These are phyloP conservation scores for Drechslerella coelobrocha DNA, from an alignment of 2,329 filamentous ascomycete genomes.

Conservation along the genomic window DNA sequence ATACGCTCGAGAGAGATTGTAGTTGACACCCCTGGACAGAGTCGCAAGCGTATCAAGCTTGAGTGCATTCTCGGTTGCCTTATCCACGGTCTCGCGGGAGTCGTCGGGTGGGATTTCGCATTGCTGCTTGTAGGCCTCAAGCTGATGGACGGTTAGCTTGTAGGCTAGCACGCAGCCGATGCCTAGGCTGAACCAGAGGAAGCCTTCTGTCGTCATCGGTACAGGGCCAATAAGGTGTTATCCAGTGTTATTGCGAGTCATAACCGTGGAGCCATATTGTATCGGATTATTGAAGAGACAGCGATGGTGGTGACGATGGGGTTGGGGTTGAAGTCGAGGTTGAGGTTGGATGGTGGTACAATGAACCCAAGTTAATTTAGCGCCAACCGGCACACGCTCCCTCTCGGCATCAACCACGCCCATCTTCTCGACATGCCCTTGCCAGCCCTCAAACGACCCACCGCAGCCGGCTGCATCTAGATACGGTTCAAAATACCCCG, in stretches of 20 bases:
- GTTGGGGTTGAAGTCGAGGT: neutral
- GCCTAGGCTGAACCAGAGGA: conserved; percentile 41
- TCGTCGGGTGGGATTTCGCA: conserved; percentile 46
- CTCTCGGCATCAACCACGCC: neutral
- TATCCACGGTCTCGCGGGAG: conserved; percentile 43
- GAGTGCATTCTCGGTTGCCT: conserved; percentile 45
- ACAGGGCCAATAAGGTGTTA: neutral
- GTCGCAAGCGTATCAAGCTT: conserved; percentile 41
- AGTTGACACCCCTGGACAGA: conserved; percentile 37
- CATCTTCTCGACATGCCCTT: neutral
- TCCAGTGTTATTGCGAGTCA: neutral
- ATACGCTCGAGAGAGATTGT: conserved; percentile 48
- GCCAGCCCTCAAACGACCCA: too few relatives aligned
- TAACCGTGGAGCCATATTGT: neutral
- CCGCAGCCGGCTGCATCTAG: too few relatives aligned
- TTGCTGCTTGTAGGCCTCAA: conserved; percentile 40
- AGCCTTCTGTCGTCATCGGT: conserved; percentile 24
- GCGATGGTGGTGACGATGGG: too few relatives aligned
- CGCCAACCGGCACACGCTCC: neutral
- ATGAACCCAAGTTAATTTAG: neutral
- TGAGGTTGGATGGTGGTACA: neutral
- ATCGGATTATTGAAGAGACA: neutral
- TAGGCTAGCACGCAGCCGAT: conserved; percentile 39
- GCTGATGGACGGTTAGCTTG: conserved; percentile 38
- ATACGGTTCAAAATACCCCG: too few relatives aligned